These are phyloP conservation scores for Salvia miltiorrhiza DNA, from an alignment of 257 asterid species.

Conservation along the genomic window DNA sequence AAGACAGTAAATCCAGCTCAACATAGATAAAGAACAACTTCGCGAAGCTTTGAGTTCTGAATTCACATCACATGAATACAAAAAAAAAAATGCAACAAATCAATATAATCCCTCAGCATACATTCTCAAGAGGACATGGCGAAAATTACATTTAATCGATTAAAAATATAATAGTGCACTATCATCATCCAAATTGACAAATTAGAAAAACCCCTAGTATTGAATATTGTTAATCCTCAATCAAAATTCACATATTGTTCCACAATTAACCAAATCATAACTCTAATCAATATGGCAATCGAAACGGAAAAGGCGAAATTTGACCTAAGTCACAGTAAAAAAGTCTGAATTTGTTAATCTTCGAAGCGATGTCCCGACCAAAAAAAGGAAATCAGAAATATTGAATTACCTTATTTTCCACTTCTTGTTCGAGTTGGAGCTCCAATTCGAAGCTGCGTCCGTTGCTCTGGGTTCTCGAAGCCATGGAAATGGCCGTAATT, in stretches of 20 bases:
- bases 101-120: neutral
- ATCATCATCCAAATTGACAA: neutral
- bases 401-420: constrained; percentile 22
- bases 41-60: neutral
- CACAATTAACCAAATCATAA: neutral
- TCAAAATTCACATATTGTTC: neutral
- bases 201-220: neutral
- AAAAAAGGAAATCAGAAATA: neutral
- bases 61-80: neutral
- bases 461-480: constrained; percentile 16
- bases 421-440: constrained; percentile 20
- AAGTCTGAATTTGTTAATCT: neutral
- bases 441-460: constrained; percentile 9
- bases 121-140: neutral
- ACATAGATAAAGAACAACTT: neutral
- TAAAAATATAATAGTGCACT: neutral
- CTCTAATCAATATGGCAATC: no score
- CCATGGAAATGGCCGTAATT: constrained; percentile 28
- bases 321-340: neutral
- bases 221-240: neutral
- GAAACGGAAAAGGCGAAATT: neutral
- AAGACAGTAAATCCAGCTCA: constrained; percentile 18
- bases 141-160: no score
- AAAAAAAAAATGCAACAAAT: neutral
- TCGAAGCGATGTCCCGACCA: neutral